phyloP scores from a whole-genome alignment of 1,284 basidiomycete genomes.

The Ustilago hordei region DNA sequence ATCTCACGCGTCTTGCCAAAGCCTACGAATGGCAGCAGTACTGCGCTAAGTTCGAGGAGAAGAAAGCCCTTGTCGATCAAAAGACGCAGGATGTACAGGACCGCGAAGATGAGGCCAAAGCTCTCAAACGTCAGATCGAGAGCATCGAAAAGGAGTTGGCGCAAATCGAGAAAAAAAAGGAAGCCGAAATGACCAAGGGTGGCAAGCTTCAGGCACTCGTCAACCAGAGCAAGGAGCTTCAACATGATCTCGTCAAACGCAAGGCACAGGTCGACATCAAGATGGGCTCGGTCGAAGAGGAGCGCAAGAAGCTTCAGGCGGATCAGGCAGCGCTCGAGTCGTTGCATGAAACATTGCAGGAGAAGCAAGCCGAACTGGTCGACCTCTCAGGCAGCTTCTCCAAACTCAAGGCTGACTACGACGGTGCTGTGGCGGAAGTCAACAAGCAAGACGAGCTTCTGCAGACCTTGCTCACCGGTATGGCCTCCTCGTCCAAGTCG shows the following conservation, averaged over 20 bases:
- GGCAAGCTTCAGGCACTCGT: conserved; percentile 83
- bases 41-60: conserved; percentile 69
- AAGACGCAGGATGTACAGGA: conserved; percentile 62
- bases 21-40: conserved; percentile 85
- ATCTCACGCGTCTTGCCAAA: conserved; percentile 83
- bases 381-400: conserved; percentile 49
- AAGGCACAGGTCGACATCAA: conserved; percentile 89
- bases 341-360: conserved; percentile 72
- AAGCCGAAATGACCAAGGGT: conserved; percentile 77
- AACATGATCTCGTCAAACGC: conserved; percentile 87
- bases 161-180: conserved; percentile 73
- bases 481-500: conserved; percentile 77
- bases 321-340: conserved; percentile 73
- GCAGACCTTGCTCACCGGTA: conserved; percentile 91
- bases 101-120: conserved; percentile 69
- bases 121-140: conserved; percentile 62
- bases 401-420: conserved; percentile 75
- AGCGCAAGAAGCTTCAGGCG: conserved; percentile 76
- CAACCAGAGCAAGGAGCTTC: conserved; percentile 81
- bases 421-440: conserved; percentile 77
- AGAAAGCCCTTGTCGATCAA: conserved; percentile 67
- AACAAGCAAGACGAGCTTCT: conserved; percentile 89
- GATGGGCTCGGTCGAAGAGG: conserved; percentile 81
- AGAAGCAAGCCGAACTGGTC: conserved; percentile 42
- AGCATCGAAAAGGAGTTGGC: conserved; percentile 72